Base-by-base conservation (phyloP, 2,329 filamentous ascomycete species). In the Fusarium humuli region DNA sequence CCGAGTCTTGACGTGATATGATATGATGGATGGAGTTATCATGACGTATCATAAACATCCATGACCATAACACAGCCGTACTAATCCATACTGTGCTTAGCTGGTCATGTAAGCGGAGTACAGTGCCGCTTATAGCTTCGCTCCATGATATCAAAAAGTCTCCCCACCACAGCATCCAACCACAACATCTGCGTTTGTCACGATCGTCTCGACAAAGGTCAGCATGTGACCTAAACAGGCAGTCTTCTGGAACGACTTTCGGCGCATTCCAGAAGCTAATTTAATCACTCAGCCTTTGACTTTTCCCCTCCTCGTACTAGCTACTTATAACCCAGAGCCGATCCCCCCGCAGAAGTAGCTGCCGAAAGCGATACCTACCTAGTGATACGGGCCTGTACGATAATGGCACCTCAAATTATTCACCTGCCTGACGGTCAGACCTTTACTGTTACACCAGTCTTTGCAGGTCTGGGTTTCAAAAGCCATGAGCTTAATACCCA, bases 401-500 rank as follows among this genome's bases (percentile, higher is more conserved):
- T 20, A 83, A 83, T 82, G 81, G 67, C 78, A 49, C 78, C 80
- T 41, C 78, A 82, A 63, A 78, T 87, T 48, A 84, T 94, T 64
- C 88, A 92, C 79, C 85, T 98, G 72, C 95, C 95, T 49, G 97
- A 98, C 81, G 95, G 94, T 76, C 93, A 96, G 81, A 91, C 86
- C 70, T 87, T 96, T 76, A 91, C 90, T 5, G 92, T 97, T 32
- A 90, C 89, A 16, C 92, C 94, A 1, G 93, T 97, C 27, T 98
- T 97, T 78, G 94, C 92, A n/a, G 95, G 95, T 32, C 86, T 96
- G 59, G 93, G 91, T 75, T 98, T 98, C 89, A 96, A 94, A 79
- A 88, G 90, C 61, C 91, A 93, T 77, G 91, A 96, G 67, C 83
- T 93, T 69, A 91, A 87, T 75, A 83, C 86, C 27, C 88, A 91